Percentiles rank a stretch among this genome's conserved stretches.
phyloP scores from a whole-genome alignment of 192 early-diverging fungal genomes.

The Oehlia diaphana region DNA sequence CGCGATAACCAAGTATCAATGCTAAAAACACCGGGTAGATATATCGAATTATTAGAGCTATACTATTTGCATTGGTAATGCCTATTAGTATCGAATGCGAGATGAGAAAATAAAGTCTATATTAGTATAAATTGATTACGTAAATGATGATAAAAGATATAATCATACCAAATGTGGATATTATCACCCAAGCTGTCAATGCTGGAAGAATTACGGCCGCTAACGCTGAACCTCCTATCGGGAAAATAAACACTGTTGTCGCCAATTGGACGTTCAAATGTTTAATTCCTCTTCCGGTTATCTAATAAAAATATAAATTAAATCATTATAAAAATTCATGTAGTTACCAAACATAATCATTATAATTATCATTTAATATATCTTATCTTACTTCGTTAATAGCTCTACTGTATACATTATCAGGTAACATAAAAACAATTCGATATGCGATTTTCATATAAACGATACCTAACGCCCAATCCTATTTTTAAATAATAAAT shows the following conservation, averaged over 20 bases:
- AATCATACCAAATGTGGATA: slow-evolving; percentile 34
- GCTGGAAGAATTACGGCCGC: slow-evolving; percentile 40
- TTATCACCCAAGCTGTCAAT: slow-evolving; percentile 36
- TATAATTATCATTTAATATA: background rate
- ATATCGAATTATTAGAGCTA: slow-evolving; percentile 32
- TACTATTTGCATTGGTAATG: slow-evolving; percentile 24
- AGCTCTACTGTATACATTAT: slow-evolving; percentile 40
- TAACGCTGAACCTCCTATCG: slow-evolving; percentile 33
- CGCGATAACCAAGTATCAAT: slow-evolving; percentile 32
- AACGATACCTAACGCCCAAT: slow-evolving; percentile 72
- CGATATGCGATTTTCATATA: slow-evolving; percentile 66
- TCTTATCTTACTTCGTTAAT: slow-evolving; percentile 38
- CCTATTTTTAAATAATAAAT: slow-evolving; percentile 41
- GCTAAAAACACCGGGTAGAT: slow-evolving; percentile 45
- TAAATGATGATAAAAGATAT: slow-evolving; percentile 12
- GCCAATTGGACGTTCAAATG: slow-evolving; percentile 35
- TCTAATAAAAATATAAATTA: background rate
- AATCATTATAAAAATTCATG: no score
- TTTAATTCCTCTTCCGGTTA: slow-evolving; percentile 35
- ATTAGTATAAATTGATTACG: background rate
- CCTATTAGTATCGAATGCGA: slow-evolving; percentile 15
- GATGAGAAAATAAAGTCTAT: background rate
- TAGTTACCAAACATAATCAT: background rate
- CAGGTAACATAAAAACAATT: slow-evolving; percentile 48
- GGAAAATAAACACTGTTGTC: slow-evolving; percentile 39